Evolutionary conservation across 371 early-diverging fungal genomes (phyloP), one percentile per base, ranked within the genome.

Genomic region (Mucor velutinosus): DNA sequence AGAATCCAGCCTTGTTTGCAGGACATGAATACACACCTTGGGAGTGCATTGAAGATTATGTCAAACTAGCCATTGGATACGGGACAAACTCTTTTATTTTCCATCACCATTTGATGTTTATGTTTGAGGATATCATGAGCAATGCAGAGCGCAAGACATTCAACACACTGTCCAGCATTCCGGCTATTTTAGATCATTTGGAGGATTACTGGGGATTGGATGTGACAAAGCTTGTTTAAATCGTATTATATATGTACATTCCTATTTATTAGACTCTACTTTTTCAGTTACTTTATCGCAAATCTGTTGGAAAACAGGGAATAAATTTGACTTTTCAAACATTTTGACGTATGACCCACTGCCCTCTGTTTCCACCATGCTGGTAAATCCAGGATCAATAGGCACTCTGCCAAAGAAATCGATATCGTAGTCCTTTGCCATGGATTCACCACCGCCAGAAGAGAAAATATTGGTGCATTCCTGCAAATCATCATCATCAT

Each of bases 401-500:
- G 97, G 95, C 0, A 95, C 89, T 5, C 89, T 81, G 5, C 96
- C 97, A 45, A 95, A 77, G 66, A 94, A 95, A 19, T 84, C 87
- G 15, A 96, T 77, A 0, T 79, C 83, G 70, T 90, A 92, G 61
- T 96, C 92, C 37, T 87, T 82, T 1, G 97, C 94, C 87, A 97
- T 86, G 4, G 89, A 83, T 70, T 95, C 93, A 30, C 97, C 98
- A 56, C 97, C 97, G 55, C 97, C 97, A 4, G 93, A 88, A 19
- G 97, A 95, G 79, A 97, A 97, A 60, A 97, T 76, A 76, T 95
- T 93, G 21, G 94, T 93, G 77, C 96, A 96, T 74, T 96, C 96
- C 86, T 92, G 73, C 2, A 29, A 49, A 51, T 8, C 6, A 30
- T 30, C 30, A 30, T 49, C 7, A 21, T 1, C 10, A 7, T 63